A percentile compares a stretch with the other conserved stretches of the same genome.
Evolutionary conservation across 2,329 filamentous ascomycete genomes (phyloP).

Genomic region (Passalora sequoiae): DNA sequence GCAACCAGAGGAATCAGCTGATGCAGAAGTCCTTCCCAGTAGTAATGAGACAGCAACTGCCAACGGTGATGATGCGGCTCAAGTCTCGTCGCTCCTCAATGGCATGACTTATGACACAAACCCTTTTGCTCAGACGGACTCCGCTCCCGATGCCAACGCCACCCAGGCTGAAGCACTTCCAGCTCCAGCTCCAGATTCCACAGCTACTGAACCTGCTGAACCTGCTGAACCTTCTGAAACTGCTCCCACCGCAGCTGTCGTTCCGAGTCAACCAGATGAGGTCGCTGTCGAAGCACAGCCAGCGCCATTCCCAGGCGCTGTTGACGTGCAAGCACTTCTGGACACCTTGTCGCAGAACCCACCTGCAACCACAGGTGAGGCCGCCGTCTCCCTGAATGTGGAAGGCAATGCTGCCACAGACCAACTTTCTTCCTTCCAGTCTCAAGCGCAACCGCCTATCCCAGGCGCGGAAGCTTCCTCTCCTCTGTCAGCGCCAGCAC

Average conservation of each 20-base stretch:
- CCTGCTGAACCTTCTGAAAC: constrained; percentile 12
- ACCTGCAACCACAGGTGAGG: constrained; percentile 27
- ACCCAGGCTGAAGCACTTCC: constrained; percentile 12
- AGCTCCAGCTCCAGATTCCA: constrained; percentile 15
- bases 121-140: constrained; percentile 10
- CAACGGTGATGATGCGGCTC: constrained; percentile 14
- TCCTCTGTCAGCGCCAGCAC: constrained; percentile 29
- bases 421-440: constrained; percentile 24
- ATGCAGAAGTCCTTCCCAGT: constrained; percentile 14
- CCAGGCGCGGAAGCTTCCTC: constrained; percentile 29
- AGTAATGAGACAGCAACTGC: constrained; percentile 18
- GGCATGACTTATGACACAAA: constrained; percentile 21
- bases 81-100: constrained; percentile 18
- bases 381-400: constrained; percentile 24
- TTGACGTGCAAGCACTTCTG: constrained; percentile 46
- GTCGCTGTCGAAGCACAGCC: constrained; percentile 8
- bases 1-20: constrained; percentile 1
- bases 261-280: constrained; percentile 23
- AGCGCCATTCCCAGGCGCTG: constrained; percentile 26
- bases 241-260: constrained; percentile 13
- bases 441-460: constrained; percentile 24
- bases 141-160: constrained; percentile 11
- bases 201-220: too few relatives aligned
- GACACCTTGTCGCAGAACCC: constrained; percentile 36
- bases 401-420: constrained; percentile 31